These are phyloP conservation scores for Eremothecium gossypii DNA, from an alignment of 1,139 yeast species.

Conservation along the genomic window DNA sequence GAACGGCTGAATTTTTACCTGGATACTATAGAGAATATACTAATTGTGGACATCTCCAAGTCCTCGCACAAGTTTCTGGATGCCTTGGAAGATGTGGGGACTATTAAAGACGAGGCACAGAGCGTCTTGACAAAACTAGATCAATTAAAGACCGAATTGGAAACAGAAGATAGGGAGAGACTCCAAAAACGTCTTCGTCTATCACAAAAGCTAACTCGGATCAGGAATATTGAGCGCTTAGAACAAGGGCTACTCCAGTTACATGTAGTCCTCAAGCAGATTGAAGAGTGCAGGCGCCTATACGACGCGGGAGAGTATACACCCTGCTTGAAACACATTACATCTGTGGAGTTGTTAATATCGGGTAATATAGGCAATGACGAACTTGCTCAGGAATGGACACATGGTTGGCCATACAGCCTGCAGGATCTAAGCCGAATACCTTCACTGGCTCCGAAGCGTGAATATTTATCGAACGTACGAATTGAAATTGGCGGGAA, in stretches of 20 bases:
- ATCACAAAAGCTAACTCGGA: slow-evolving; percentile 43
- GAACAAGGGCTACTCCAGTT: slow-evolving; percentile 63
- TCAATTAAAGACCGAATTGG: slow-evolving; percentile 37
- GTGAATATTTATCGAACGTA: slow-evolving; percentile 43
- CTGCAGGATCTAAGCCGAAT: slow-evolving; percentile 44
- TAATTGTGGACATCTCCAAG: slow-evolving; percentile 74
- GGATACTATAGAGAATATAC: slow-evolving; percentile 73
- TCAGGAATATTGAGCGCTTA: slow-evolving; percentile 51
- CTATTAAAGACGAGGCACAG: slow-evolving; percentile 49
- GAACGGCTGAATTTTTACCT: slow-evolving; percentile 74
- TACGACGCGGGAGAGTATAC: slow-evolving; percentile 39
- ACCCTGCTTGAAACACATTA: slow-evolving; percentile 44
- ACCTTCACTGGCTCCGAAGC: slow-evolving; percentile 50
- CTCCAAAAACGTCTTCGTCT: slow-evolving; percentile 46
- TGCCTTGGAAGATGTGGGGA: slow-evolving; percentile 65
- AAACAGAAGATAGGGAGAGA: slow-evolving; percentile 39
- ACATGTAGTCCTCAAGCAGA: slow-evolving; percentile 39
- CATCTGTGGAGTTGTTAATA: slow-evolving; percentile 48
- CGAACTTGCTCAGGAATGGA: slow-evolving; percentile 29
- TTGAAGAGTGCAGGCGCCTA: slow-evolving; percentile 43
- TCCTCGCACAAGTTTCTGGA: slow-evolving; percentile 79
- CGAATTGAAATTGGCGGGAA: slow-evolving; percentile 57
- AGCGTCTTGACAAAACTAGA: slow-evolving; percentile 43
- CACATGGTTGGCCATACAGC: slow-evolving; percentile 42
- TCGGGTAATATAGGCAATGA: slow-evolving; percentile 38